A percentile compares a stretch with the other conserved stretches of the same genome.
Evolutionary conservation across 106 monocot genomes (phyloP).

Genomic region (Dactylorhiza incarnata): DNA sequence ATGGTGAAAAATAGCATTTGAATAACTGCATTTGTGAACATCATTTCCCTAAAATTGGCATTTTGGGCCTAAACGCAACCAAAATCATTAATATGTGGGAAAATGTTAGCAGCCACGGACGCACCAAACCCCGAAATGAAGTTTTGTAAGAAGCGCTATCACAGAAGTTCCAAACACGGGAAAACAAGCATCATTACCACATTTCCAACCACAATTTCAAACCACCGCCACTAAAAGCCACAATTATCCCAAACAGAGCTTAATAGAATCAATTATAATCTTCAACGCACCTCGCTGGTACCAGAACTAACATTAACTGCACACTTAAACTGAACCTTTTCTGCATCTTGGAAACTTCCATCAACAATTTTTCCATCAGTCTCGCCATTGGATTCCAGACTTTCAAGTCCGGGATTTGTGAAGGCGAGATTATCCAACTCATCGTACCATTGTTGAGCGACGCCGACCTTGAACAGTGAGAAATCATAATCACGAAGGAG

Average conservation of each 20-base stretch:
- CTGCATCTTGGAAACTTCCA: conserved; percentile 18
- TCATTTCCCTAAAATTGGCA: too few relatives aligned
- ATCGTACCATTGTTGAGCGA: conserved; percentile 91
- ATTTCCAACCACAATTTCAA: too few relatives aligned
- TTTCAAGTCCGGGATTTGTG: conserved; percentile 8
- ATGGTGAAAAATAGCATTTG: too few relatives aligned
- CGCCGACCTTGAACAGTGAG: conserved; percentile 49
- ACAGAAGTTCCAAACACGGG: too few relatives aligned
- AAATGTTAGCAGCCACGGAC: too few relatives aligned
- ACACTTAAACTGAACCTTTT: conserved; percentile 39
- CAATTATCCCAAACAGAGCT: not conserved
- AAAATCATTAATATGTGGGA: too few relatives aligned
- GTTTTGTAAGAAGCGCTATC: too few relatives aligned
- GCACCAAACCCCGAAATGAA: too few relatives aligned
- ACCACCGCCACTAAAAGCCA: too few relatives aligned
- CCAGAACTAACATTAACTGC: conserved; percentile 76
- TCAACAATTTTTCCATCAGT: conserved; percentile 13
- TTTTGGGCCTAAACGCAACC: too few relatives aligned
- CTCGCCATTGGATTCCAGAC: conserved; percentile 14
- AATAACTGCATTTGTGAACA: too few relatives aligned
- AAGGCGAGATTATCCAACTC: conserved; percentile 88
- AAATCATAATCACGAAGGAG: not conserved
- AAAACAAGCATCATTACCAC: too few relatives aligned
- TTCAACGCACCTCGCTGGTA: conserved; percentile 59
- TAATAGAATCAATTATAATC: not conserved